Conservation (phyloP, 2,329 filamentous ascomycete species). For the Pseudogymnoascus sp. region DNA sequence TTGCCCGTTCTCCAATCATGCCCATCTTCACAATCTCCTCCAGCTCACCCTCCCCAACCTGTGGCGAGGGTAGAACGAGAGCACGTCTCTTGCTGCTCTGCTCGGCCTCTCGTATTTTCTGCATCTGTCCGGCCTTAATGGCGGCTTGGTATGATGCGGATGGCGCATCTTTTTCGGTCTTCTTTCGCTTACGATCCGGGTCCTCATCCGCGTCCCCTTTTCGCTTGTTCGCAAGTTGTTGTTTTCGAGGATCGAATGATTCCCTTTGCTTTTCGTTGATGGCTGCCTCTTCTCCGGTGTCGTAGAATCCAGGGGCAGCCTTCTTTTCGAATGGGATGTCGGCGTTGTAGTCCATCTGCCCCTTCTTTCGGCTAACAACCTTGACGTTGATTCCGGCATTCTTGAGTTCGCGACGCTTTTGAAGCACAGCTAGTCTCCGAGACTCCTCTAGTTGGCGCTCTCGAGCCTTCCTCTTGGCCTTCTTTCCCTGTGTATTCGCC, state of each 20-base stretch:
- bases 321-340: constrained; percentile 97
- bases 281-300: constrained; percentile 74
- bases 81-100: constrained; percentile 87
- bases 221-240: constrained; percentile 83
- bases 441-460: constrained; percentile 95
- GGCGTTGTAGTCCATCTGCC: constrained; percentile 99
- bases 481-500: constrained; percentile 97
- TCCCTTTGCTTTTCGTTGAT: constrained; percentile 78
- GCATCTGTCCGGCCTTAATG: constrained; percentile 86
- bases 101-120: constrained; percentile 91
- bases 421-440: constrained; percentile 76
- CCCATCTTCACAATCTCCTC: constrained; percentile 99
- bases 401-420: constrained; percentile 94
- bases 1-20: constrained; percentile 82
- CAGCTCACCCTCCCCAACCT: constrained; percentile 86
- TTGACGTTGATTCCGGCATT: constrained; percentile 98
- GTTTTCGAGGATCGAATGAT: constrained; percentile 85
- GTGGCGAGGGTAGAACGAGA: constrained; percentile 77
- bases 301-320: constrained; percentile 82
- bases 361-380: constrained; percentile 81
- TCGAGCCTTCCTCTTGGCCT: constrained; percentile 94
- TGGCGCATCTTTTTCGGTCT: constrained; percentile 77
- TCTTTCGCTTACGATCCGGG: constrained; percentile 71
- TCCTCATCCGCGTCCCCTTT: constrained; percentile 88
- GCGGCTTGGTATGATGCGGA: constrained; percentile 78